Base-by-base conservation (phyloP, 2,329 filamentous ascomycete genomes). In the Arthrobotrys pseudoclavata region DNA sequence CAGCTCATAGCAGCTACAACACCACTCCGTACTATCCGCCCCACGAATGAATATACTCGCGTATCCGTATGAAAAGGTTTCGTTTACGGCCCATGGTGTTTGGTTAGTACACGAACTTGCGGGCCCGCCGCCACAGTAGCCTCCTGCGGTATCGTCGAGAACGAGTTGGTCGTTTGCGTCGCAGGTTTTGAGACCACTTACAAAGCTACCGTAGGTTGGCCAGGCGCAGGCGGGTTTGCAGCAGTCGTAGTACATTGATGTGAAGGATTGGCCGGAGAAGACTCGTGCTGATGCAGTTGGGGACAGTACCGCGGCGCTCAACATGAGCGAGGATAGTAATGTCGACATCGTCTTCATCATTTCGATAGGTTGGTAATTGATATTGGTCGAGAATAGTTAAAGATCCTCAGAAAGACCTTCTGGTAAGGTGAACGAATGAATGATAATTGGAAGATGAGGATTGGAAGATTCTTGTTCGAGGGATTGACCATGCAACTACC, bases 201-300 rank as follows among this genome's bases (percentile, higher is more conserved):
- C 7, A 52, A 76, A 76, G 20, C 48, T 7, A 22, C 78, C 79
- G 63, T 81, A 80, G 22, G 74, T 79, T 22, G 53, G 76, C 80
- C 79, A 86, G 1, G 86, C 85, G 83, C 90, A 92, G 24, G 88
- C 90, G 22, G 89, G 88, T 85, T 92, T 92, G 85, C 90, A 92
- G 85, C 90, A 92, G 82, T 92, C 90, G 79, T 82, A 84, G 80
- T 84, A 84, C 72, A 76, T 76, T 55, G 72, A 76, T 29, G 72
- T 76, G 24, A 76, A 76, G 3, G 72, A 76, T 50, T 70, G 29
- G 60, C 72, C 72, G 12, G 72, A 61, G 31, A 70, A 62, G 15
- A 67, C 68, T 18, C 24, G 42, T 42, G 72, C 66, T 20, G 66
- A 60, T 12, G 15, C 20, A 15, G 18, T 24, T 10, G 40, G 10